These are phyloP conservation scores for Thelonectria blattea DNA, from an alignment of 2,329 filamentous ascomycete species.

Conservation along the genomic window DNA sequence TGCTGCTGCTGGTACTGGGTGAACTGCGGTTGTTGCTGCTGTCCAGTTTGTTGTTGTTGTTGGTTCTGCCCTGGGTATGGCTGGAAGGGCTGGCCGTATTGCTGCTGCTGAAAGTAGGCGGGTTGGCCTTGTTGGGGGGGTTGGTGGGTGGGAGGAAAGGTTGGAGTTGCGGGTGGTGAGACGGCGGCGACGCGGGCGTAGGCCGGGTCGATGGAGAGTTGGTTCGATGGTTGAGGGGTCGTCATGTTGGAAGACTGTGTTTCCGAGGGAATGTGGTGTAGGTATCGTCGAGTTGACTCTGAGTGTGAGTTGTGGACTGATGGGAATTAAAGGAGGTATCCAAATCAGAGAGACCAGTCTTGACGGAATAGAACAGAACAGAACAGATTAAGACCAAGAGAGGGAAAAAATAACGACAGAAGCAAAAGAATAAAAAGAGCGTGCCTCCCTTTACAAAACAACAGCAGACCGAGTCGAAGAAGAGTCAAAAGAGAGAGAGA, in stretches of 20 bases:
- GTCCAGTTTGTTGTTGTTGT: no score
- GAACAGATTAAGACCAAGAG: background rate
- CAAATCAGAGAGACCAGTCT: background rate
- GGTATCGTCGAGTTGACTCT: background rate
- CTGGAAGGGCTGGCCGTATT: slow-evolving; percentile 33
- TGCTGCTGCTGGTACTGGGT: slow-evolving; percentile 21
- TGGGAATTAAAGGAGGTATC: background rate
- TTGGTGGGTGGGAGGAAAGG: slow-evolving; percentile 23
- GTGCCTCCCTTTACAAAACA: no score
- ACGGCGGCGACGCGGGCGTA: slow-evolving; percentile 8
- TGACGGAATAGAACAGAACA: background rate
- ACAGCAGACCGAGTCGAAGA: background rate
- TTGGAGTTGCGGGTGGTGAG: slow-evolving; percentile 6
- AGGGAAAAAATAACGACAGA: background rate
- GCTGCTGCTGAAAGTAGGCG: slow-evolving; percentile 25
- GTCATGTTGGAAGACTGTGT: slow-evolving; percentile 31
- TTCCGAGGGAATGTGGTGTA: background rate
- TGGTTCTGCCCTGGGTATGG: slow-evolving; percentile 24
- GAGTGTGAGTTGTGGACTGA: background rate
- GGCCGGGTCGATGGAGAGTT: slow-evolving; percentile 23
- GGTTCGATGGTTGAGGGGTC: slow-evolving; percentile 32
- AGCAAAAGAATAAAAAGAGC: background rate
- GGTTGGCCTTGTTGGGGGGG: slow-evolving; percentile 23
- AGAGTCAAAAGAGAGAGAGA: background rate
- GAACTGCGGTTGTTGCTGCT: background rate